Percentiles rank a stretch among this genome's conserved stretches.
Conservation (phyloP, 2,329 filamentous ascomycete species). For the Fusarium fracticaudum region DNA sequence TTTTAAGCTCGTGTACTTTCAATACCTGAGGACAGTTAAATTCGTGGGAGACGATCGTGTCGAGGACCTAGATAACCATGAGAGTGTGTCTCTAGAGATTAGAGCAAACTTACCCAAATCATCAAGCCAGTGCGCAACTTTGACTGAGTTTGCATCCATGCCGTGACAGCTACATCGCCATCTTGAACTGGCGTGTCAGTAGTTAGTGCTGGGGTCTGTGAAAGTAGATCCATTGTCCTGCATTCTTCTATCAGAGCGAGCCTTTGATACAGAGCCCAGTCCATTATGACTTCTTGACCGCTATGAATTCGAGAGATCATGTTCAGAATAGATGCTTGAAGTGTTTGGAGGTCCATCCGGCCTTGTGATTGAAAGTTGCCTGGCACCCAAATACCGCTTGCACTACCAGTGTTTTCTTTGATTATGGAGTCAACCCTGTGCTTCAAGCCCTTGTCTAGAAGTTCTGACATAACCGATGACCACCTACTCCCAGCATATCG, state of each 20-base stretch:
- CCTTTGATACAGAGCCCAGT: not conserved
- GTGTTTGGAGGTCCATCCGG: not conserved
- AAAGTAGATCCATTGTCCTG: slow-evolving; percentile 10
- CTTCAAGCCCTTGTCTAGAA: not conserved
- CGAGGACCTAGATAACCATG: slow-evolving; percentile 1
- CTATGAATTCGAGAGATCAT: slow-evolving; percentile 5
- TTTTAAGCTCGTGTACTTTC: slow-evolving; percentile 9
- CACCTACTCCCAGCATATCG: slow-evolving; percentile 4
- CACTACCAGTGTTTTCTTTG: not conserved
- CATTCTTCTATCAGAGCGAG: not conserved
- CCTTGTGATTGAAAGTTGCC: not conserved
- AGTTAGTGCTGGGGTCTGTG: not conserved
- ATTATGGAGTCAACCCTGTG: not conserved
- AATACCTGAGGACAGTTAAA: slow-evolving; percentile 11
- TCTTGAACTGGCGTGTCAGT: not conserved
- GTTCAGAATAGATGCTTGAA: slow-evolving; percentile 6
- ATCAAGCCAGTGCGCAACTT: slow-evolving; percentile 12
- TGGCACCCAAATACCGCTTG: not conserved
- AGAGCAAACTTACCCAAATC: slow-evolving; percentile 9
- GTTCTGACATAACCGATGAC: not conserved
- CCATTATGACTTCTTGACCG: not conserved
- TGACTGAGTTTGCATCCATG: slow-evolving; percentile 8
- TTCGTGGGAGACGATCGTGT: slow-evolving; percentile 7
- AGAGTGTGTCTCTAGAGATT: not conserved
- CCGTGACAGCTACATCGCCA: not conserved